Evolutionary conservation across 805 yeast species (phyloP), one percentile per base, ranked within the genome.

Genomic region (Metschnikowia borealis): DNA sequence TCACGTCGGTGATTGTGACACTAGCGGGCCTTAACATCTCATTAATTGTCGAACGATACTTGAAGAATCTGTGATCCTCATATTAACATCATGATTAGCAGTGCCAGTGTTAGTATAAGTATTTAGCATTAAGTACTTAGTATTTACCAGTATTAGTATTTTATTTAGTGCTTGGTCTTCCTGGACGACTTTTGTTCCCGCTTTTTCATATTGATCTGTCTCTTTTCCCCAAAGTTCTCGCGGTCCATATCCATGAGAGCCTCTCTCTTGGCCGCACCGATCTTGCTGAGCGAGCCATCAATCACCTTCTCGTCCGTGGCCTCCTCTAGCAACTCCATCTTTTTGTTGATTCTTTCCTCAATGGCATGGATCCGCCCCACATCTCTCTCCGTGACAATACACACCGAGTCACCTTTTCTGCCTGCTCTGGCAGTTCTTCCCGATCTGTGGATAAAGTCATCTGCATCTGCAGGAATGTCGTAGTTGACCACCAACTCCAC

Each of bases 401-500:
- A 81, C 1, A 94, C 73, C 6, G 96, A 80, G 55, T 83, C 89
- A 70, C 99, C 99, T 46, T 73, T 70, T 59, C 96, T 78, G 2
- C 98, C 98, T 2, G 98, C 98, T 79, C 99, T 87, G 8, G 98
- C 99, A 11, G 99, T 92, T 81, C 99, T 88, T 73, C 99, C 99
- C 10, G 92, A 96, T 67, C 99, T 78, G 70, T 94, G 99, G 48
- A 94, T 90, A 61, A 89, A 94, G 55, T 94, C 97, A 62, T 94
- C 97, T 3, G 98, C 88, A 63, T 94, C 97, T 0, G 94, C 90
- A 5, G 99, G 99, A 21, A 94, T 81, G 62, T 94, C 98, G 62
- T 81, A 94, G 65, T 94, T 94, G 23, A 94, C 71, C 23, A 94
- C 98, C 58, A 94, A 74, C 62, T 85, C 92, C 3, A 94, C 99